Base-by-base conservation (phyloP, 805 yeast species). In the Ogataea corticis region DNA sequence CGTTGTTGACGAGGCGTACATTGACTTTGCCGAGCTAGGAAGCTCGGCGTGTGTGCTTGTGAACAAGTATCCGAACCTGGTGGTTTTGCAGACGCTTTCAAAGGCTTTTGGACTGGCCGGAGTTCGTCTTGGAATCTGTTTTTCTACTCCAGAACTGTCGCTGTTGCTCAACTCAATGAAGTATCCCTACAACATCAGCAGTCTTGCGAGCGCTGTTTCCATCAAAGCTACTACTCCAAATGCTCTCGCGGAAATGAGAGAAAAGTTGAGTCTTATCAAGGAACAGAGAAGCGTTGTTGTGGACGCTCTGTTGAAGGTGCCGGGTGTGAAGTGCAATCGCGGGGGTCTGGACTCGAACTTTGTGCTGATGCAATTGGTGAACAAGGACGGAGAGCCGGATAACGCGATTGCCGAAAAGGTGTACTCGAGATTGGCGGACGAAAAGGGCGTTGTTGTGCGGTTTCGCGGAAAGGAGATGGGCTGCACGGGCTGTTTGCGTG, bases 21-120 rank as follows among this genome's bases (percentile, higher is more conserved):
- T 94, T 42, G 99, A 94, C 63, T 94, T 94, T 63, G 63, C 88
- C 3, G 73, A 82, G 17, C 55, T 68, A 15, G 87, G 86, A 11
- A 76, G 85, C 7, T 87, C 97, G 0, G 63, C 83, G 54, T 76
- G 90, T 9, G 85, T 95, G 1, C 70, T 86, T 50, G 98, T 90
- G 2, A 88, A 82, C 63, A 76, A 83, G 57, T 81, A 83, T 66
- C 91, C 91, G 21, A 87, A 90, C 59, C 69, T 94, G 42, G 90
- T 87, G 14, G 96, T 88, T 11, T 70, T 91, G 64, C 99, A 94
- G 67, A 94, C 99, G 0, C 67, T 94, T 32, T 90, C 97, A 15
- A 94, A 94, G 62, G 85, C 98, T 0, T 94, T 94, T 68, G 99
- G 99, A 15, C 77, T 94, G 43, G 99, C 99, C 3, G 98, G 97